A percentile compares a stretch with the other conserved stretches of the same genome.
Evolutionary conservation across 306 rosid species (phyloP).

Genomic region (Medicago lupulina): DNA sequence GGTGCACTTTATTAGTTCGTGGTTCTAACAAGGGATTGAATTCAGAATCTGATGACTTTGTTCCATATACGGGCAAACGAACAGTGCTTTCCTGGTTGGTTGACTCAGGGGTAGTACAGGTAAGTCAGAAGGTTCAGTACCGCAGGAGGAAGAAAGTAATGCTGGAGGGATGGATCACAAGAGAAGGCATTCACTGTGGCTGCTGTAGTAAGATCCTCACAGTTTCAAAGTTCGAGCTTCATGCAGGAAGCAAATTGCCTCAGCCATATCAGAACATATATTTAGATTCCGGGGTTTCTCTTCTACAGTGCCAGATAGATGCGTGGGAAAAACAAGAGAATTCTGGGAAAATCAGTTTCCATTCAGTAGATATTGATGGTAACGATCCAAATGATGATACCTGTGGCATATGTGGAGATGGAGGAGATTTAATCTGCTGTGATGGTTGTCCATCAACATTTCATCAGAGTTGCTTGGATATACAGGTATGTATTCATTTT

Average conservation of each 20-base stretch:
- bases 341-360: slow-evolving; percentile 63
- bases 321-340: slow-evolving; percentile 87
- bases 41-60: slow-evolving; percentile 82
- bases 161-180: slow-evolving; percentile 96
- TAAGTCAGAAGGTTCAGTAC: slow-evolving; percentile 91
- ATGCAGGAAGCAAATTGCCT: slow-evolving; percentile 91
- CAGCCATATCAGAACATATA: slow-evolving; percentile 91
- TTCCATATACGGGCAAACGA: slow-evolving; percentile 90
- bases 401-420: slow-evolving; percentile 94
- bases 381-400: slow-evolving; percentile 98
- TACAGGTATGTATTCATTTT: slow-evolving; percentile 57
- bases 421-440: slow-evolving; percentile 95
- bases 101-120: slow-evolving; percentile 77
- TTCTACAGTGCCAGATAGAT: slow-evolving; percentile 87
- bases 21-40: slow-evolving; percentile 69
- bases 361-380: slow-evolving; percentile 73
- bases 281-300: slow-evolving; percentile 92
- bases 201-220: slow-evolving; percentile 97
- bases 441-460: slow-evolving; percentile 97
- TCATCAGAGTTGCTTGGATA: slow-evolving; percentile 86
- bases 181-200: slow-evolving; percentile 94
- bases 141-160: slow-evolving; percentile 75
- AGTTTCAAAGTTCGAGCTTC: slow-evolving; percentile 90
- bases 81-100: slow-evolving; percentile 94
- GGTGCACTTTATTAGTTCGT: slow-evolving; percentile 86